Evolutionary conservation across 2,329 filamentous ascomycete genomes (phyloP), one percentile per base, ranked within the genome.

Genomic region (Trichoderma harzianum): DNA sequence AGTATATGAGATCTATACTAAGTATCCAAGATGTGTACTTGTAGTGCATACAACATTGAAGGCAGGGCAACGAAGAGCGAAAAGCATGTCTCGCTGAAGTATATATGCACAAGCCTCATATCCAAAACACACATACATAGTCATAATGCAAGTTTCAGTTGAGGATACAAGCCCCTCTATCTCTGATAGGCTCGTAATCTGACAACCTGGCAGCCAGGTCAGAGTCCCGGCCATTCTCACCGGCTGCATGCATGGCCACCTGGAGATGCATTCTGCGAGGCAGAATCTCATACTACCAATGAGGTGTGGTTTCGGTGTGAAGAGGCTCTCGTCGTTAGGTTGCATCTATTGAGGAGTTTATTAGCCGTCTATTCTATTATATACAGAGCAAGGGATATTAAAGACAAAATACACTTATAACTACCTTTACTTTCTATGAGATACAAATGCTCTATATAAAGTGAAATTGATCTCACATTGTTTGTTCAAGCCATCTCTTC

Each of bases 81-180:
- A 53, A 53, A 14, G 18, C 21, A 14, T 12, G 12, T 53, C 21
- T 5, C 0, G 7, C n/a, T 3, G 14, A 5, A 14, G 5, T 14
- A 0, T 24, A 21, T 21, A 24, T 24, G 21, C 47, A 53, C 21
- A 21, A 53, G 47, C 5, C 47, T 24, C 47, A 24, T 14, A 3
- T 21, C 14, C 21, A 14, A 53, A 53, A 30, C 53, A 26, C 0
- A 30, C 11, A 24, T 34, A n/a, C 58, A 34, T 34, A 16, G 6
- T 24, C 30, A 21, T 18, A 28, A 61, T 61, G 30, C 58, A 61
- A 61, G 58, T 24, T 61, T 32, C 30, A 24, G 30, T 36, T 61
- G 32, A 61, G 12, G 24, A 57, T 10, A 10, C 24, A 57, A 57
- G 53, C 26, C 16, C 26, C 26, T 57, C 53, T 26, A 16, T 3